These are phyloP conservation scores for Alternaria metachromatica DNA, from an alignment of 2,329 filamentous ascomycete genomes.

Conservation along the genomic window DNA sequence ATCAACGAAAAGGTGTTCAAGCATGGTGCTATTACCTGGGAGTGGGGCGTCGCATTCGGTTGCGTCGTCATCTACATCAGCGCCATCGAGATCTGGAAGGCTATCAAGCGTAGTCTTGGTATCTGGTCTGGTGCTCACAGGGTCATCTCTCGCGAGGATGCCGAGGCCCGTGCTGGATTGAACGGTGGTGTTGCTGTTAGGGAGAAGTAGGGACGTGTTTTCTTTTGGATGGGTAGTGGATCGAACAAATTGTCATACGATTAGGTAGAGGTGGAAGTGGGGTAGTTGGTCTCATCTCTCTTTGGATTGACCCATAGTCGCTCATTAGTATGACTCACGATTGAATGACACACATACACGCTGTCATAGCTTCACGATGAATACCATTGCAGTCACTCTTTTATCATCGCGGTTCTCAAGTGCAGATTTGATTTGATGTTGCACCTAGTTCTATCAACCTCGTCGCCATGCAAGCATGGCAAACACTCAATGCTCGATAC, in stretches of 20 bases:
- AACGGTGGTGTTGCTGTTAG: constrained; percentile 5
- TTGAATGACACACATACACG: neutral
- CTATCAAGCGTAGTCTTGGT: constrained; percentile 49
- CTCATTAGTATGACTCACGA: constrained; percentile 2
- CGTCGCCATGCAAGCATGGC: rapidly evolving
- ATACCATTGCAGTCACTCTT: neutral
- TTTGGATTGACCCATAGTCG: constrained; percentile 19
- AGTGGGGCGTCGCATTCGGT: constrained; percentile 55
- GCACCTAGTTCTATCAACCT: neutral
- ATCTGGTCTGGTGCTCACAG: constrained; percentile 44
- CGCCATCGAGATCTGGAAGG: constrained; percentile 56
- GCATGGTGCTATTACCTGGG: constrained; percentile 53
- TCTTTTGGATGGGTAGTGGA: neutral
- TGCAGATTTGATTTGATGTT: neutral
- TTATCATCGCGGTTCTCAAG: neutral
- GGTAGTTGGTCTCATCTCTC: neutral
- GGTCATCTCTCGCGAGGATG: constrained; percentile 42
- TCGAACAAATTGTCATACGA: constrained; percentile 9
- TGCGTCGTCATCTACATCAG: constrained; percentile 51
- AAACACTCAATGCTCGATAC: neutral
- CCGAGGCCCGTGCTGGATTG: constrained; percentile 43
- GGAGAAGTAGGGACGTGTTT: constrained; percentile 20
- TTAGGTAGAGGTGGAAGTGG: neutral
- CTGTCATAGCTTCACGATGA: neutral
- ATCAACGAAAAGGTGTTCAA: constrained; percentile 57